Conservation (phyloP, 495 filamentous ascomycete species). For the Penicillium paxilli region DNA sequence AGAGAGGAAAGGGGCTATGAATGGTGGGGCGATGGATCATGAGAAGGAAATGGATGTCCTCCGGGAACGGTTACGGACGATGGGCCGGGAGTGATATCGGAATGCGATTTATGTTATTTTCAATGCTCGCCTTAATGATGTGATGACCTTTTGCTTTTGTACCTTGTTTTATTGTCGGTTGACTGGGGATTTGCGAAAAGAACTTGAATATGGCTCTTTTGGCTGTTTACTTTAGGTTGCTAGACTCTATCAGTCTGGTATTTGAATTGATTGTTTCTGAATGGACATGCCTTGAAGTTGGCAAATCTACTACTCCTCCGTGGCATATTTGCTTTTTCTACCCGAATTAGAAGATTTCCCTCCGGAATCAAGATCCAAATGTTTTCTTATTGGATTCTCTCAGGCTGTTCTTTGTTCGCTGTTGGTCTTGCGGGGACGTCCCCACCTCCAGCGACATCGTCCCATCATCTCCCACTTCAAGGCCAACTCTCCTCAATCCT, state of each 20-base stretch:
- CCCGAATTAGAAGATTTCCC: too few relatives aligned
- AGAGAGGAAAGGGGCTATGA: conserved; percentile 15
- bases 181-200: neutral
- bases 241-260: neutral
- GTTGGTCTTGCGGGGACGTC: neutral
- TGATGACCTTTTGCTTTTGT: neutral
- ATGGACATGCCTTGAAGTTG: too few relatives aligned
- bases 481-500: too few relatives aligned
- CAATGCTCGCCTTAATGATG: neutral
- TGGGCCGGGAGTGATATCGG: conserved; percentile 23
- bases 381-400: neutral
- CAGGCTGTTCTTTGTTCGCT: conserved; percentile 2
- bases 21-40: conserved; percentile 14
- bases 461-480: neutral
- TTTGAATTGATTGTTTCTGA: neutral
- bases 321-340: too few relatives aligned
- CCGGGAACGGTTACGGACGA: conserved; percentile 33
- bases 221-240: neutral
- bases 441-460: neutral
- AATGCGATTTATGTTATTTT: conserved; percentile 13
- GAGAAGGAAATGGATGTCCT: conserved; percentile 36
- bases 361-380: too few relatives aligned
- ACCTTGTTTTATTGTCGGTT: neutral
- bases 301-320: too few relatives aligned
- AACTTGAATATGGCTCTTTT: neutral